Base-by-base conservation (phyloP, 2,329 filamentous ascomycete species). In the Colletotrichum echinochloae region DNA sequence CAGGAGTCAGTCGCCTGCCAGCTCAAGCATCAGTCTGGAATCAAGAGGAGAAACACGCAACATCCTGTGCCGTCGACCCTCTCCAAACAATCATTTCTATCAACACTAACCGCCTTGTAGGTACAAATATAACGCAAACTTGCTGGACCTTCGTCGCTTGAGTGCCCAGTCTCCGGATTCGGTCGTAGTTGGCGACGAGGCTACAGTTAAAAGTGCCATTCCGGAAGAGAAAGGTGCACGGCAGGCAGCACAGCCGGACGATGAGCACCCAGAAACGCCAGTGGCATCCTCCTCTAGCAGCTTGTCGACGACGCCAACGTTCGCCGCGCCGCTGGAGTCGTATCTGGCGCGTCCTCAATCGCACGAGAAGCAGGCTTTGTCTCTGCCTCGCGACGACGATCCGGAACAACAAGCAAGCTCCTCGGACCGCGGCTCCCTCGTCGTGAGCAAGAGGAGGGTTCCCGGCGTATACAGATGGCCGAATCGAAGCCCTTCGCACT, bases 161-260 rank as follows among this genome's bases (percentile, higher is more conserved):
- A 23, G 18, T 9, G 63, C 56, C 1, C 56, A 56, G 23, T 70
- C 67, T 11, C 67, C 63, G 8, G 56, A 62, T 28, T 67, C 67
- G 3, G 14, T 65, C 20, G 11, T 65, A 2, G 23, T 16, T 3
- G 30, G 33, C 20, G 20, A 37, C 7, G 60, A 33, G 26, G 26
- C 26, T 30, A 7, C 35, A 2, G 7, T 12, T 5, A 9, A 7
- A 26, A 18, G 26, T 28, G 20, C 9, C 26, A 2, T 9, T 33
- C 12, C 2, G 23, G 44, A 49, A 18, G 23, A 39, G 26, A 18
- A 60, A 12, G 14, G 28, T 3, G 20, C 16, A 20, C 9, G 2
- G 18, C 33, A 26, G 28, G 41, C 12, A 39, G 35, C 8, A 41
- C 16, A 46, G 14, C 33, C 37, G 60, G 37, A 48, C 1, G 23